A percentile compares a stretch with the other conserved stretches of the same genome.
phyloP scores from a whole-genome alignment of 2,329 filamentous ascomycete genomes.

The Sporothrix pallida region DNA sequence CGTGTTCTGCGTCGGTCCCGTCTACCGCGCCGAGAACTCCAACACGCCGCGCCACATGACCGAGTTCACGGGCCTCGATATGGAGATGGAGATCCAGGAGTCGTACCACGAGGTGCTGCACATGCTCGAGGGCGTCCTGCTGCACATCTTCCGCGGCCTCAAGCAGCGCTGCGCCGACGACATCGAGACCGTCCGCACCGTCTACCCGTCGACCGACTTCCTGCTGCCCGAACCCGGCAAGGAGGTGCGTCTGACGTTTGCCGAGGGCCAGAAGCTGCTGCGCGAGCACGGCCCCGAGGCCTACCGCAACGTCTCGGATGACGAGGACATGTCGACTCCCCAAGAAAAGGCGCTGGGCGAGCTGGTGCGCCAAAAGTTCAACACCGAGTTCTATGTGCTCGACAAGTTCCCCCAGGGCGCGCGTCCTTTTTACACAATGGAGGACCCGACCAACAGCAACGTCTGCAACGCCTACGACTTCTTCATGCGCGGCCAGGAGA shows the following conservation, averaged over 20 bases:
- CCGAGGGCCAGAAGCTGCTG: constrained; percentile 77
- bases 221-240: constrained; percentile 75
- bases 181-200: constrained; percentile 72
- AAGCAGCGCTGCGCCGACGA: constrained; percentile 70
- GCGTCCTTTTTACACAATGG: constrained; percentile 90
- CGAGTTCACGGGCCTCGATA: constrained; percentile 86
- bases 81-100: constrained; percentile 87
- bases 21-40: constrained; percentile 85
- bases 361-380: constrained; percentile 84
- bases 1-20: constrained; percentile 78
- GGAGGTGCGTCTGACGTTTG: constrained; percentile 77
- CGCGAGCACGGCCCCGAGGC: constrained; percentile 74
- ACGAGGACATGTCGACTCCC: constrained; percentile 79
- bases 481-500: constrained; percentile 91
- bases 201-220: constrained; percentile 80
- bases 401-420: constrained; percentile 94
- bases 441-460: constrained; percentile 68
- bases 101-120: constrained; percentile 76
- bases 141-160: constrained; percentile 80
- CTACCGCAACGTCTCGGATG: constrained; percentile 70
- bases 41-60: constrained; percentile 87
- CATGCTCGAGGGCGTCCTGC: constrained; percentile 74
- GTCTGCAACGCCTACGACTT: constrained; percentile 74
- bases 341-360: constrained; percentile 89
- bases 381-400: constrained; percentile 94